Evolutionary conservation across 768 basidiomycete genomes (phyloP), one percentile per base, ranked within the genome.

Genomic region (Suillus plorans): DNA sequence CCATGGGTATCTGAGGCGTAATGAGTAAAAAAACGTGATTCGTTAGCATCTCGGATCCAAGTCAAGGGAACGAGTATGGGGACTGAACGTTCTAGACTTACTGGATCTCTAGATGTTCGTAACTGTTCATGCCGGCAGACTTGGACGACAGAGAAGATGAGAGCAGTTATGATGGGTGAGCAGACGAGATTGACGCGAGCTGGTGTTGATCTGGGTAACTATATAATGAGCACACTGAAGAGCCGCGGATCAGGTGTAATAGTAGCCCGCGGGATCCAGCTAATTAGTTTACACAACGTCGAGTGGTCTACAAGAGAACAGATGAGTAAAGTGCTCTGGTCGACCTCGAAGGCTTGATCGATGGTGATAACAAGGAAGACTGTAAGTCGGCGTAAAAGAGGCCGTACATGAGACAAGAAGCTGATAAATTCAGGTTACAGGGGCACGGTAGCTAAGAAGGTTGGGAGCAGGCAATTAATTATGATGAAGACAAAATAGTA

Each of bases 351-450:
- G 57, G 2, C 10, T 5, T 28, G 39, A 59, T 42, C 25, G 58
- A 59, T 59, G 22, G 25, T 59, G 58, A 59, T 42, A 59, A 59
- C 28, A 59, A 55, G 53, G 53, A 59, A 59, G 58, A 31, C 16
- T 42, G 10, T 20, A 42, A 28, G 28, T 59, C 25, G 58, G 58
- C 18, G 28, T 3, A 41, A 59, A 25, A 42, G 58, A 31, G 41
- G 58, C 58, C 18, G 25, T 12, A 41, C 18, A 28, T 5, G 22
- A 34, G 3, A 10, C 56, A 18, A 39, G 56, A 57, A 39, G 36
- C 57, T 41, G 39, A 59, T 59, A 25, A 28, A 59, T 37, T 58
- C 25, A 58, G 57, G 18, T 41, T 58, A 39, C 57, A 59, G 57
- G 57, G 57, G 39, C 18, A 28, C 36, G 22, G 37, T 9, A 39